Evolutionary conservation across 2,329 filamentous ascomycete species (phyloP).

Genomic region (Zymoseptoria ardabiliae): DNA sequence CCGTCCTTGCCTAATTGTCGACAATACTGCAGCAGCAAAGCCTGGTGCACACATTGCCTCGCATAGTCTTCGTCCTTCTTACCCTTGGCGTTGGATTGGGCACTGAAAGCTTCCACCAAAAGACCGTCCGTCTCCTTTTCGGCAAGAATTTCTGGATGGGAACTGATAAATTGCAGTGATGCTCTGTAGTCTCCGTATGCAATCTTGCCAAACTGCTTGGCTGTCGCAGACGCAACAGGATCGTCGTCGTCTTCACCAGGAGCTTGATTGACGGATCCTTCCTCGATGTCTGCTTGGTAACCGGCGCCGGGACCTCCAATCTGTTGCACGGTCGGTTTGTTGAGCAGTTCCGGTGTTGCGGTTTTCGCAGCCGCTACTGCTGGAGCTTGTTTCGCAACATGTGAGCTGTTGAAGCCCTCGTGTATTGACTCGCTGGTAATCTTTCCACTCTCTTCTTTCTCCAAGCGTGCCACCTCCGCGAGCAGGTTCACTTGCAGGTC

Average conservation of each 20-base stretch:
- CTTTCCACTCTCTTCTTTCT: constrained; percentile 77
- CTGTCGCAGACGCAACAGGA: constrained; percentile 67
- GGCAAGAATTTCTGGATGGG: constrained; percentile 68
- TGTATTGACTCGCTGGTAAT: constrained; percentile 90
- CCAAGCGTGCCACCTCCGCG: constrained; percentile 68
- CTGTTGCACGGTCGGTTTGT: constrained; percentile 45
- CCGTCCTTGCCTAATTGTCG: constrained; percentile 81
- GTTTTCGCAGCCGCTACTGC: constrained; percentile 19
- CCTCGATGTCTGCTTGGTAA: constrained; percentile 56
- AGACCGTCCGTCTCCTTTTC: constrained; percentile 88
- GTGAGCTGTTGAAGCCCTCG: constrained; percentile 83
- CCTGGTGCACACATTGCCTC: constrained; percentile 86
- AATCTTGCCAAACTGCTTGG: constrained; percentile 75
- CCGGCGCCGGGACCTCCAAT: constrained; percentile 38
- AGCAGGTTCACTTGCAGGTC: constrained; percentile 69
- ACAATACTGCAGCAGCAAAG: constrained; percentile 88
- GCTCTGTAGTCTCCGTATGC: constrained; percentile 64
- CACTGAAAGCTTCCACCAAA: constrained; percentile 85
- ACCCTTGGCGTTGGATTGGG: constrained; percentile 62
- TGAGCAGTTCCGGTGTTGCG: constrained; percentile 32
- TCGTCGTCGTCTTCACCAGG: constrained; percentile 53
- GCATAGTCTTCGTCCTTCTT: constrained; percentile 52
- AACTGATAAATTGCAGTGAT: constrained; percentile 68
- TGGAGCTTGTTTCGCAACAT: constrained; percentile 55
- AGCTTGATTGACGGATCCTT: constrained; percentile 36